A percentile compares a stretch with the other conserved stretches of the same genome.
Conservation (phyloP, 768 basidiomycete genomes). For the Mycena vitilis region DNA sequence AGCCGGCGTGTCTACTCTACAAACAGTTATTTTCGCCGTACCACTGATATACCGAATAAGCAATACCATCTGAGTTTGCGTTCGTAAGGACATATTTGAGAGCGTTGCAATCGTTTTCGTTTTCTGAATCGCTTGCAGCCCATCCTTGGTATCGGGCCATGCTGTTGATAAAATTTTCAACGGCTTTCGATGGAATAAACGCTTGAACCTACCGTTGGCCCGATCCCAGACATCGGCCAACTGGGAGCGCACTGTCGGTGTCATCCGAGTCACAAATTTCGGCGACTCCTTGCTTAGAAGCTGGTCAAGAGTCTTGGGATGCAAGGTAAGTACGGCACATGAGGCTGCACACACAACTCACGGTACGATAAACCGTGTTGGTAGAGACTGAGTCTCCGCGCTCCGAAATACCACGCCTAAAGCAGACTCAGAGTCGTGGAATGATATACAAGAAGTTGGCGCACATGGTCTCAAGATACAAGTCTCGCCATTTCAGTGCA, state of each 20-base stretch:
- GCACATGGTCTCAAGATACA: conserved; percentile 25
- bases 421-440: neutral
- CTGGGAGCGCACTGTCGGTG: conserved; percentile 27
- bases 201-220: conserved; percentile 6
- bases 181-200: neutral
- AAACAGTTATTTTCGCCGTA: neutral
- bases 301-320: conserved; percentile 29
- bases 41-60: neutral
- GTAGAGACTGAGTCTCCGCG: conserved; percentile 25
- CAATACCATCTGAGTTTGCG: conserved; percentile 32
- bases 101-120: conserved; percentile 32
- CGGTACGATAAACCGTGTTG: conserved; percentile 26
- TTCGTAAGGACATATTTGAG: conserved; percentile 28
- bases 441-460: conserved; percentile 2
- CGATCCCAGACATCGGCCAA: conserved; percentile 31
- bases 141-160: conserved; percentile 30
- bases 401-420: conserved; percentile 28
- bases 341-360: neutral
- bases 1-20: conserved; percentile 32
- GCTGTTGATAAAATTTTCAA: neutral
- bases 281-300: conserved; percentile 17
- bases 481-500: conserved; percentile 29
- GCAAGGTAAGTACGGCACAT: neutral
- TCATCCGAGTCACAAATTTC: conserved; percentile 17
- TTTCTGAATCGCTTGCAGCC: conserved; percentile 29